Percentiles rank a stretch among this genome's conserved stretches.
These are phyloP conservation scores for Colletotrichum sansevieriae DNA, from an alignment of 2,329 filamentous ascomycete genomes.

Conservation along the genomic window DNA sequence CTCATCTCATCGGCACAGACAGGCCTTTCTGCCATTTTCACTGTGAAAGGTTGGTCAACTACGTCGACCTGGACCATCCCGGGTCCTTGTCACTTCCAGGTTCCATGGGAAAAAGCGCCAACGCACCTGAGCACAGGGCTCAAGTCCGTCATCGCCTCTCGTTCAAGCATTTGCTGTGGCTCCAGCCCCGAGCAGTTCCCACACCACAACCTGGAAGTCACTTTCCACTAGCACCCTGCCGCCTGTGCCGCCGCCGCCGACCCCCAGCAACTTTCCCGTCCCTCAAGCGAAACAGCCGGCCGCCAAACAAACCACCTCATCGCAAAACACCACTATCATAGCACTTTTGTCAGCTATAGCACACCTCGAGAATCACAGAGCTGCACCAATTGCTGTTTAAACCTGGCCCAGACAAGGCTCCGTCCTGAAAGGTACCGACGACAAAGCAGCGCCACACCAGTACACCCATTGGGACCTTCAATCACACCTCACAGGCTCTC, in stretches of 20 bases:
- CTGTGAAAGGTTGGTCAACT: not conserved
- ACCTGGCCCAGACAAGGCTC: constrained; percentile 11
- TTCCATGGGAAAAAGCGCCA: too few species aligned
- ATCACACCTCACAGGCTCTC: not conserved
- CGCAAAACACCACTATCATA: constrained; percentile 1
- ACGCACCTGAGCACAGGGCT: too few species aligned
- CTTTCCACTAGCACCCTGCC: constrained; percentile 15
- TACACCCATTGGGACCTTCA: not conserved
- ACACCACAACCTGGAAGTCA: not conserved
- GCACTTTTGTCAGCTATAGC: too few species aligned
- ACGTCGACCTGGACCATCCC: not conserved
- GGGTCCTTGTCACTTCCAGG: not conserved
- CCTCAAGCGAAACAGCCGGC: constrained; percentile 26
- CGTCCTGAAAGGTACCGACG: constrained; percentile 19
- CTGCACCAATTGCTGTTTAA: not conserved
- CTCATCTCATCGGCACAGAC: constrained; percentile 5
- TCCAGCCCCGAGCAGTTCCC: constrained; percentile 17
- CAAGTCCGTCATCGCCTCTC: constrained; percentile 20
- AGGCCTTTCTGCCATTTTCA: not conserved
- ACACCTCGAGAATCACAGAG: not conserved
- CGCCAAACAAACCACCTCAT: constrained; percentile 3
- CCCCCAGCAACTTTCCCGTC: constrained; percentile 21
- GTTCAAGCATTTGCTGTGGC: constrained; percentile 12
- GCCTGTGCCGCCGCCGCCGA: not conserved
- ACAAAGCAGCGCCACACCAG: not conserved